Conservation (phyloP, 2,329 filamentous ascomycete genomes). For the Zymoseptoria passerinii region DNA sequence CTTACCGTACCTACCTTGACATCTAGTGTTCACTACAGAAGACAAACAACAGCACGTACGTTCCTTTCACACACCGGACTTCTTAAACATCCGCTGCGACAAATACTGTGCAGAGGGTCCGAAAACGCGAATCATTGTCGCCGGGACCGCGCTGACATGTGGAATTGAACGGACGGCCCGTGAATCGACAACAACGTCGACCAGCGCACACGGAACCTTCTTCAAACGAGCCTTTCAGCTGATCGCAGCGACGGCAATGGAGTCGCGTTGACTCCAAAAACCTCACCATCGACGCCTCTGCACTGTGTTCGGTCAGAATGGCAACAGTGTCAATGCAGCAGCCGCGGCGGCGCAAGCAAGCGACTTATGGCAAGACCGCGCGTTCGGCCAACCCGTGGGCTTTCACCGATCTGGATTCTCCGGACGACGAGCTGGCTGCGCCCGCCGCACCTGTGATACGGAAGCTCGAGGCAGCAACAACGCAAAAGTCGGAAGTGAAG, state of each 20-base stretch:
- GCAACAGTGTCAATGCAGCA: slow-evolving; percentile 8
- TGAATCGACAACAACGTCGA: neutral
- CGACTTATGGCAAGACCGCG: slow-evolving; percentile 19
- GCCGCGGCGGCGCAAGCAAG: slow-evolving; percentile 18
- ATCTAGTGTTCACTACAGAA: too few relatives aligned
- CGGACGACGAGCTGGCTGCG: slow-evolving; percentile 13
- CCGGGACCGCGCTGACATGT: neutral
- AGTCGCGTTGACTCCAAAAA: neutral
- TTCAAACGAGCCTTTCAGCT: neutral
- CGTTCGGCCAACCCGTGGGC: slow-evolving; percentile 15
- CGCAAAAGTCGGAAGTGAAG: slow-evolving; percentile 11
- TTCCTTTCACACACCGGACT: too few relatives aligned
- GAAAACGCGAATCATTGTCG: neutral
- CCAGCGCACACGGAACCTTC: neutral
- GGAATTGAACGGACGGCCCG: too few relatives aligned
- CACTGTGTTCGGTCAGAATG: slow-evolving; percentile 5
- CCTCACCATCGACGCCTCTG: neutral
- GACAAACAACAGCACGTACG: too few relatives aligned
- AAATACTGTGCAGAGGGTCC: too few relatives aligned
- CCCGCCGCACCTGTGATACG: neutral
- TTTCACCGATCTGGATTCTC: slow-evolving; percentile 7
- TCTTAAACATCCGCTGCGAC: too few relatives aligned
- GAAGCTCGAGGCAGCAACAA: slow-evolving; percentile 3
- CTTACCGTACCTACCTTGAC: too few relatives aligned
- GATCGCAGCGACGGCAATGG: neutral